Evolutionary conservation across 768 basidiomycete genomes (phyloP).

Genomic region (Clitopilus passeckerianus): DNA sequence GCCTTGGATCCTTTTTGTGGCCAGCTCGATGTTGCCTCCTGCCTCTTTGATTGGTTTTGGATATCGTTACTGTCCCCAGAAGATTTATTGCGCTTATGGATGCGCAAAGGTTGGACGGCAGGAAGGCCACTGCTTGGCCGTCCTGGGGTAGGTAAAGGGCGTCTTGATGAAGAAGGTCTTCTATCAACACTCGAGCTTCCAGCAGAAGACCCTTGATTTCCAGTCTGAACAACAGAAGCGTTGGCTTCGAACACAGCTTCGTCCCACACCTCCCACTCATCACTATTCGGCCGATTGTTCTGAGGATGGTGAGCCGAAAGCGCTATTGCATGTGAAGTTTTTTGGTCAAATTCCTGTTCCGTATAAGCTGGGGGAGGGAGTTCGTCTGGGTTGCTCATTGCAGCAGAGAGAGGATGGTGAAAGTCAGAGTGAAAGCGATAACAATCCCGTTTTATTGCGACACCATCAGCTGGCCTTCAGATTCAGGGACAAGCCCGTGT

Average conservation of each 20-base stretch:
- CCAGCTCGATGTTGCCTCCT: not conserved
- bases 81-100: conserved; percentile 23
- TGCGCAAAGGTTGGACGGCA: conserved; percentile 27
- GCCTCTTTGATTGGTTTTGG: conserved; percentile 11
- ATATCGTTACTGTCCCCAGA: conserved; percentile 7
- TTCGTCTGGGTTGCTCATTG: conserved; percentile 6
- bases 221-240: conserved; percentile 2
- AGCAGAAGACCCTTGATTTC: not conserved
- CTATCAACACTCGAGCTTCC: not conserved
- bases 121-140: conserved; percentile 1
- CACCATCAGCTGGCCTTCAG: not conserved
- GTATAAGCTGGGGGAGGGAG: conserved; percentile 41
- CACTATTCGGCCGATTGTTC: conserved; percentile 21
- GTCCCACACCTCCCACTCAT: conserved; percentile 49
- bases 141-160: conserved; percentile 3
- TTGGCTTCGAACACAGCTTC: conserved; percentile 31
- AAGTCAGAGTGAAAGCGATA: conserved; percentile 3
- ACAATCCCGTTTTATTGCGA: not conserved
- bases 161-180: conserved; percentile 1
- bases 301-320: conserved; percentile 29
- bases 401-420: not conserved
- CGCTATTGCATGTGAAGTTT: conserved; percentile 36
- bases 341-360: conserved; percentile 50
- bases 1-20: not conserved
- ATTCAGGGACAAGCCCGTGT: not conserved